phyloP scores from a whole-genome alignment of 306 rosid species.

The Rosa persica region DNA sequence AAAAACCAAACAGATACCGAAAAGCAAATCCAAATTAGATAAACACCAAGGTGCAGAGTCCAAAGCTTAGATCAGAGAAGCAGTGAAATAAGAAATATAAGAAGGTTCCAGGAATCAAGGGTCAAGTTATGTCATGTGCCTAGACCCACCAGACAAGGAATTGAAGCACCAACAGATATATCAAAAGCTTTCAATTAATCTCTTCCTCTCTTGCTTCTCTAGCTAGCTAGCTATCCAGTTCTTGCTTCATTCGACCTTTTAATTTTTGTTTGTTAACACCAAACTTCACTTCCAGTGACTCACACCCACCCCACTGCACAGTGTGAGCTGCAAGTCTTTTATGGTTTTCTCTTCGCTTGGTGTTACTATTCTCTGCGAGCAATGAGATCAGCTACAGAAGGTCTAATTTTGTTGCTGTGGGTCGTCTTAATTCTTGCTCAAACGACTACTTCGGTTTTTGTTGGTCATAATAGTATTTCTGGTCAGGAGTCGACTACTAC shows the following conservation, averaged over 20 bases:
- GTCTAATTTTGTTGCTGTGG: constrained; percentile 56
- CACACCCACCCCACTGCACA: background rate
- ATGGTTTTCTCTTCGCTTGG: constrained; percentile 32
- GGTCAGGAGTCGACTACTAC: constrained; percentile 1
- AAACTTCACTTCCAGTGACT: background rate
- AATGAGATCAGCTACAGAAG: constrained; percentile 56
- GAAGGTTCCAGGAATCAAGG: constrained; percentile 91
- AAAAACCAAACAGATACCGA: constrained; percentile 29
- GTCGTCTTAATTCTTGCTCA: constrained; percentile 52
- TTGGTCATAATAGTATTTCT: background rate
- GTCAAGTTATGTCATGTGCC: constrained; percentile 69
- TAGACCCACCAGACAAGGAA: constrained; percentile 72
- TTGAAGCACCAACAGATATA: constrained; percentile 21
- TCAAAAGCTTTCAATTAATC: background rate
- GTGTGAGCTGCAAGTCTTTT: constrained; percentile 25
- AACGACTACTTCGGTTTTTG: constrained; percentile 26
- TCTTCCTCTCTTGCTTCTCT: background rate
- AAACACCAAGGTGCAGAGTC: constrained; percentile 41
- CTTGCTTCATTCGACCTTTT: background rate
- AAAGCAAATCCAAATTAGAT: constrained; percentile 11
- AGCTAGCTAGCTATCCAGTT: background rate
- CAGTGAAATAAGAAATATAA: constrained; percentile 48
- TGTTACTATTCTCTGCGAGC: constrained; percentile 11
- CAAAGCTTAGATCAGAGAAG: constrained; percentile 36
- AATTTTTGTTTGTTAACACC: too few relatives aligned